Evolutionary conservation across 495 filamentous ascomycete species (phyloP).

Genomic region (Xanthoparmelia taractica): DNA sequence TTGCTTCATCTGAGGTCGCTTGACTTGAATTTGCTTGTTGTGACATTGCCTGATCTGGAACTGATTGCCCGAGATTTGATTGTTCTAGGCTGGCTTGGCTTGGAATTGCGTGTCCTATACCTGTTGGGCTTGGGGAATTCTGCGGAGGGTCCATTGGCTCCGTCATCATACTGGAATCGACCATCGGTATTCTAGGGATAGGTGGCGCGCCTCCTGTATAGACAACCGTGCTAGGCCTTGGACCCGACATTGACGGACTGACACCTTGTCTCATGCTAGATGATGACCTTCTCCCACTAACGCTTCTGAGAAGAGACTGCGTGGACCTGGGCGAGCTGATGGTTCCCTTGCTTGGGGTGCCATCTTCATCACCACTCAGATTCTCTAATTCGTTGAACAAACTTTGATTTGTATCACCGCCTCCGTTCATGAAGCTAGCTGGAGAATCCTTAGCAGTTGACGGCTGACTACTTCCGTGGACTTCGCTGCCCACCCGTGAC

Average conservation of each 20-base stretch:
- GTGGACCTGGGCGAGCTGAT: constrained; percentile 32
- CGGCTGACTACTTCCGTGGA: constrained; percentile 47
- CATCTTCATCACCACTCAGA: constrained; percentile 53
- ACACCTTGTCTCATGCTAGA: constrained; percentile 27
- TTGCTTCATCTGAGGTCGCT: too few relatives aligned
- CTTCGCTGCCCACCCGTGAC: constrained; percentile 59
- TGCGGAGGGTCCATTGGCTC: constrained; percentile 49
- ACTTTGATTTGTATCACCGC: constrained; percentile 60
- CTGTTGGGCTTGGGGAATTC: constrained; percentile 18
- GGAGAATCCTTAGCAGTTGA: constrained; percentile 50
- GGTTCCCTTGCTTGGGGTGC: constrained; percentile 40
- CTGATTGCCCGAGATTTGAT: not conserved
- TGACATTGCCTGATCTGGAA: not conserved
- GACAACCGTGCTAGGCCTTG: constrained; percentile 24
- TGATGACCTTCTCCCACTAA: constrained; percentile 26
- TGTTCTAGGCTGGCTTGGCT: not conserved
- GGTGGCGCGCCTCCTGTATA: constrained; percentile 25
- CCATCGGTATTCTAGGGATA: constrained; percentile 48
- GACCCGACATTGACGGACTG: constrained; percentile 30
- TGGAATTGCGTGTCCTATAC: constrained; percentile 9
- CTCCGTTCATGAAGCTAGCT: constrained; percentile 47
- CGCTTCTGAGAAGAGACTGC: constrained; percentile 27
- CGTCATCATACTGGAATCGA: constrained; percentile 83
- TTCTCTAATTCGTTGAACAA: constrained; percentile 85
- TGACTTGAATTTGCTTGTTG: not conserved